phyloP scores from a whole-genome alignment of 2,329 filamentous ascomycete species.

The Nannizzia gypsea region DNA sequence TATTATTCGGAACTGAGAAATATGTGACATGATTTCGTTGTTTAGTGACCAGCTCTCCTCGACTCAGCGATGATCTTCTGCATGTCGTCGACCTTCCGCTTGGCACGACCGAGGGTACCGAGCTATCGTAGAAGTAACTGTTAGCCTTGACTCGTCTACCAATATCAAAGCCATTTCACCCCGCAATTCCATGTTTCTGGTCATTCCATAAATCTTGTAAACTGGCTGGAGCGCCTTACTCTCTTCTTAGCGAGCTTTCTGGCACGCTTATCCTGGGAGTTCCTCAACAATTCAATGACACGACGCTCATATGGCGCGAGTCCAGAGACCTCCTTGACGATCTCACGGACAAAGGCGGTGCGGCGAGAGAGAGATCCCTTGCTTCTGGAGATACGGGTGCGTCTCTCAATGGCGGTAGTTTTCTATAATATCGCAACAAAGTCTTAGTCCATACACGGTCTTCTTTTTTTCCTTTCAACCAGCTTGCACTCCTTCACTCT shows the following conservation, averaged over 20 bases:
- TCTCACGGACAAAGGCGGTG: slow-evolving; percentile 90
- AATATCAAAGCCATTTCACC: background rate
- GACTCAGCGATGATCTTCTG: slow-evolving; percentile 95
- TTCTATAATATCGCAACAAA: slow-evolving; percentile 43
- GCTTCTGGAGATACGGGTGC: slow-evolving; percentile 68
- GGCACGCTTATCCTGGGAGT: slow-evolving; percentile 98
- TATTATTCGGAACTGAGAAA: slow-evolving; percentile 1
- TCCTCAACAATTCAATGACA: slow-evolving; percentile 96
- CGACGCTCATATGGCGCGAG: slow-evolving; percentile 95
- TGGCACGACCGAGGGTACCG: slow-evolving; percentile 96
- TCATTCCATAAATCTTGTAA: background rate
- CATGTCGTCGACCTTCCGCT: slow-evolving; percentile 99
- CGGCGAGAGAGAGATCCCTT: slow-evolving; percentile 97
- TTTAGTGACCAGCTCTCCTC: slow-evolving; percentile 63
- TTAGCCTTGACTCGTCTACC: background rate
- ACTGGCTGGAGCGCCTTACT: slow-evolving; percentile 44
- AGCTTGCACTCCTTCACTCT: background rate
- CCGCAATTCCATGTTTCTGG: background rate
- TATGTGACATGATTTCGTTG: slow-evolving; percentile 2
- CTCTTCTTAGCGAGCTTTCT: slow-evolving; percentile 99
- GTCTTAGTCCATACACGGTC: background rate
- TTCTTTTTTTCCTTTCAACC: background rate
- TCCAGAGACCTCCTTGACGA: slow-evolving; percentile 96
- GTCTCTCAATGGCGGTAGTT: slow-evolving; percentile 64
- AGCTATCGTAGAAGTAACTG: slow-evolving; percentile 45